Evolutionary conservation across 768 basidiomycete genomes (phyloP).

Genomic region (Saitozyma podzolica): DNA sequence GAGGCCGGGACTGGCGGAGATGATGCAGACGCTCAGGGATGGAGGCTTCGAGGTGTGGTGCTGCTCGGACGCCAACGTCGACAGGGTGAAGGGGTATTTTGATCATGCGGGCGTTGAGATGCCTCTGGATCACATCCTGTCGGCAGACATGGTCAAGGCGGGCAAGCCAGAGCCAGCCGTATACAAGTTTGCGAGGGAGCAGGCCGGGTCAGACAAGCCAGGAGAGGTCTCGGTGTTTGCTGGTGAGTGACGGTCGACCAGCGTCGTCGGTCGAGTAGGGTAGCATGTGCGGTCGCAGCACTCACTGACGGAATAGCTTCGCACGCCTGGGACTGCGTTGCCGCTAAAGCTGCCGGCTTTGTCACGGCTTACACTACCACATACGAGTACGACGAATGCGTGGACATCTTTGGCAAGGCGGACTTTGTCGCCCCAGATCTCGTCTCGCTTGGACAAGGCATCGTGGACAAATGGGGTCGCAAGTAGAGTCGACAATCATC

Average conservation of each 20-base stretch:
- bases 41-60: conserved; percentile 42
- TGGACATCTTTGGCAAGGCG: conserved; percentile 28
- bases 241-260: conserved; percentile 13
- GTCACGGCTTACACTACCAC: conserved; percentile 35
- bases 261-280: too few species aligned
- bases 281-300: not conserved
- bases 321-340: conserved; percentile 37
- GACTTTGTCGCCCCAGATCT: conserved; percentile 34
- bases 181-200: conserved; percentile 38
- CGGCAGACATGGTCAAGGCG: conserved; percentile 33
- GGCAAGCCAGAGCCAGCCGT: conserved; percentile 36
- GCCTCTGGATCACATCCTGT: conserved; percentile 34
- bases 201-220: conserved; percentile 29
- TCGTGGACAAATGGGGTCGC: conserved; percentile 36
- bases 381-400: conserved; percentile 39
- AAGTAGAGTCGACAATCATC: not conserved
- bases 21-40: conserved; percentile 36
- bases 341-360: conserved; percentile 36
- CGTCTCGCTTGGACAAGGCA: conserved; percentile 23
- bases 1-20: conserved; percentile 30
- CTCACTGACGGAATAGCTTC: conserved; percentile 19
- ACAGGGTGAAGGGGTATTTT: conserved; percentile 41
- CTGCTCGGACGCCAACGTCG: conserved; percentile 36
- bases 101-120: conserved; percentile 34
- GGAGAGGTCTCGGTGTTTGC: conserved; percentile 41